Evolutionary conservation across 495 filamentous ascomycete genomes (phyloP), one percentile per base, ranked within the genome.

Genomic region (Annulohypoxylon stygium): DNA sequence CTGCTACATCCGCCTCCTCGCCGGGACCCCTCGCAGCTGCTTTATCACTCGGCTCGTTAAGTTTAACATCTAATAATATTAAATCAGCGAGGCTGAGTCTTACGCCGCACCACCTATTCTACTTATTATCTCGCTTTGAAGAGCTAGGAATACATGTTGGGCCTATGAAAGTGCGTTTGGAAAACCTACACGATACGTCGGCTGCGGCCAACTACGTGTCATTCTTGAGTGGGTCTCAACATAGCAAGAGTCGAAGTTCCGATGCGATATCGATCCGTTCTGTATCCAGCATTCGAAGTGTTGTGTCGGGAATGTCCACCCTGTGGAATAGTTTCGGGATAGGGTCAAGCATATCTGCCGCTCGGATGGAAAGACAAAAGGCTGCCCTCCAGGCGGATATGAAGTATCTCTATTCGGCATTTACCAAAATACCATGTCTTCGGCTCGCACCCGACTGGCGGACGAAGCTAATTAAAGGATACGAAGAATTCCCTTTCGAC

Each of bases 401-500:
- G 54, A 97, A 94, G 80, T 98, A 99, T 79, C 86, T 99, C 8
- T 99, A 97, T 81, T 97, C 96, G 18, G 93, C 96, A 64, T 98
- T 98, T 81, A 99, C 96, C 76, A 99, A 99, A 83, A 97, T 98
- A 63, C 96, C 96, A 3, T 97, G 92, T 75, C 84, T 99, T 48
- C 90, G 91, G 64, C 84, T 99, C 57, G 89, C 94, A 53, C 95
- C 95, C 7, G 96, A 98, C 80, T 93, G 93, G 81, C 92, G 93
- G 55, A 93, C 94, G 39, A 90, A 91, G 47, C 82, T 97, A 75
- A 97, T 99, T 70, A 87, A 90, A 67, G 95, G 95, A 34, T 98
- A 94, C 77, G 96, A 99, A 80, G 96, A 98, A 77, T 99, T 99
- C 76, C 96, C 96, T 3, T 97, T 99, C 80, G 96, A 99, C 78